phyloP scores from a whole-genome alignment of 352 stramenopile genomes.

The Peronospora farinosa region DNA sequence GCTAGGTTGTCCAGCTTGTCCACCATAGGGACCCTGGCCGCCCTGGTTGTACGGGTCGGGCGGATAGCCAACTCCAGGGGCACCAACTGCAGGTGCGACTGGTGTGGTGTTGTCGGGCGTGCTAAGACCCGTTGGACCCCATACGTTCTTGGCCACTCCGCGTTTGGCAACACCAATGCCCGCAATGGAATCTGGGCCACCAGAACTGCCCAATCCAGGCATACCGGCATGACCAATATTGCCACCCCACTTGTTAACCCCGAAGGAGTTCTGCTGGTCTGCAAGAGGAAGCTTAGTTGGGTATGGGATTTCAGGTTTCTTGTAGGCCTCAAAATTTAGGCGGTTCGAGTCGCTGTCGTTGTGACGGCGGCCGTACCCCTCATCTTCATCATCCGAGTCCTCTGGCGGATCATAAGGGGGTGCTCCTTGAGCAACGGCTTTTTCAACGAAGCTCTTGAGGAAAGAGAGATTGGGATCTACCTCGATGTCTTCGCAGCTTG shows the following conservation, averaged over 20 bases:
- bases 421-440: constrained; percentile 88
- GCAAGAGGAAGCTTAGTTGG: constrained; percentile 61
- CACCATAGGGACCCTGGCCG: constrained; percentile 26
- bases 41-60: constrained; percentile 37
- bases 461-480: constrained; percentile 95
- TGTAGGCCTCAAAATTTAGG: constrained; percentile 86
- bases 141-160: constrained; percentile 76
- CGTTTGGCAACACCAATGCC: constrained; percentile 44
- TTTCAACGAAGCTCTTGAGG: constrained; percentile 91
- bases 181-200: constrained; percentile 30
- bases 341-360: constrained; percentile 46
- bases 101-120: constrained; percentile 36
- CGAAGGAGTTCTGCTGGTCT: constrained; percentile 43
- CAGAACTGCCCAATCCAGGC: constrained; percentile 23
- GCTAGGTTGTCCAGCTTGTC: constrained; percentile 17
- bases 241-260: constrained; percentile 56
- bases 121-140: constrained; percentile 76
- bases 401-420: constrained; percentile 92
- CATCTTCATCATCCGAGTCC: constrained; percentile 92
- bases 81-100: constrained; percentile 14
- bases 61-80: constrained; percentile 28
- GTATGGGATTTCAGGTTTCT: constrained; percentile 87
- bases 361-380: constrained; percentile 68
- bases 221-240: constrained; percentile 30
- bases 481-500: constrained; percentile 91